phyloP scores from a whole-genome alignment of 805 yeast genomes.

The Cephaloascus fragrans region DNA sequence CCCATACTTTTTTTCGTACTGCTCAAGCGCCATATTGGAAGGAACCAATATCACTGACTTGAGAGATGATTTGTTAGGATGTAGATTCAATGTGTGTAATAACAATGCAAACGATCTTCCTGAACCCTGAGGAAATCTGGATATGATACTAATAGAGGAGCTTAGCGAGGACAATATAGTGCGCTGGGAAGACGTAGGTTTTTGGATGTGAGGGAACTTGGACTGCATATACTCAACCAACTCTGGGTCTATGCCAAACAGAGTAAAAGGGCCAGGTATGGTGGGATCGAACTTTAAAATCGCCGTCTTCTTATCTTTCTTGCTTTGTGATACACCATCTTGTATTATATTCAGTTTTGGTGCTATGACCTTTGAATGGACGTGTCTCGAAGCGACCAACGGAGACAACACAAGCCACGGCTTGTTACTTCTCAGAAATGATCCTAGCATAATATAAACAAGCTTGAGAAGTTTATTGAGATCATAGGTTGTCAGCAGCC shows the following conservation, averaged over 20 bases:
- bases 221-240: conserved; percentile 3
- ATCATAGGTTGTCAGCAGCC: too few relatives aligned
- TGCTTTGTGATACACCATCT: conserved; percentile 5
- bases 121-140: conserved; percentile 15
- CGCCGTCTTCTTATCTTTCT: conserved; percentile 1
- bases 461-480: too few relatives aligned
- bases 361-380: conserved; percentile 1
- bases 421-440: neutral
- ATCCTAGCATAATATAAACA: too few relatives aligned
- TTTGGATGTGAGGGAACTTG: conserved; percentile 3
- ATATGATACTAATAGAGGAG: conserved; percentile 15
- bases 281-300: conserved; percentile 11
- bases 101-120: conserved; percentile 20
- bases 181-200: conserved; percentile 14
- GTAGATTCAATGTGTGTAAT: conserved; percentile 15
- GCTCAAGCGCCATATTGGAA: conserved; percentile 10
- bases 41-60: conserved; percentile 14
- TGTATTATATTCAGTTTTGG: conserved; percentile 1
- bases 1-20: conserved; percentile 8
- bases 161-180: conserved; percentile 12
- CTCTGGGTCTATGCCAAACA: conserved; percentile 5
- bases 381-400: neutral
- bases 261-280: conserved; percentile 8
- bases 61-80: conserved; percentile 4
- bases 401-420: neutral